Evolutionary conservation across 1,284 basidiomycete species (phyloP).

Genomic region (Cutaneotrichosporon sp.): DNA sequence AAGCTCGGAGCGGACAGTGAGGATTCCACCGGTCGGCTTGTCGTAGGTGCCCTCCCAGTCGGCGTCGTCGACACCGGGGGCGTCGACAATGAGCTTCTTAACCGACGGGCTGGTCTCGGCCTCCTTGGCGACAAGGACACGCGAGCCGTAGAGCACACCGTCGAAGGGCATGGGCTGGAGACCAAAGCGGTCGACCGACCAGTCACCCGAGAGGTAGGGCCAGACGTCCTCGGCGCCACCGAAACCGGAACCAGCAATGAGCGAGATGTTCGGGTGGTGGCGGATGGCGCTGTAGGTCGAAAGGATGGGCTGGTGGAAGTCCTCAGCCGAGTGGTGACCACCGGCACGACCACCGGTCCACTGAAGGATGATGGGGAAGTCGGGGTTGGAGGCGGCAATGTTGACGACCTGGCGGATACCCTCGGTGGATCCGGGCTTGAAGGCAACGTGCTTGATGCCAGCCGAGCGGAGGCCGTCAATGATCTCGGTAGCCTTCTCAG

Average conservation of each 20-base stretch:
- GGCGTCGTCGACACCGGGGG: slow-evolving; percentile 83
- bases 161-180: slow-evolving; percentile 98
- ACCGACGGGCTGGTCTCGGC: slow-evolving; percentile 90
- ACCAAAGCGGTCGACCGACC: slow-evolving; percentile 75
- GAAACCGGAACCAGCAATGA: slow-evolving; percentile 95
- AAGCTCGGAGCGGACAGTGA: slow-evolving; percentile 95
- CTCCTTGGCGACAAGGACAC: slow-evolving; percentile 98
- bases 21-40: slow-evolving; percentile 89
- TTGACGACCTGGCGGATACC: slow-evolving; percentile 95
- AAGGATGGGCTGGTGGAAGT: slow-evolving; percentile 95
- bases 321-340: slow-evolving; percentile 96
- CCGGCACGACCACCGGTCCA: slow-evolving; percentile 99
- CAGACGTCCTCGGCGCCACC: slow-evolving; percentile 92
- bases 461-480: slow-evolving; percentile 68
- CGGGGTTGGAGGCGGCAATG: slow-evolving; percentile 89
- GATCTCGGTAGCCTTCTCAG: slow-evolving; percentile 91
- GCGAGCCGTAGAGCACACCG: slow-evolving; percentile 89
- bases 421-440: slow-evolving; percentile 96
- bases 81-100: slow-evolving; percentile 93
- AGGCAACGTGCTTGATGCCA: slow-evolving; percentile 90
- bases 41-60: slow-evolving; percentile 94
- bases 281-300: slow-evolving; percentile 86
- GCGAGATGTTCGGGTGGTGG: slow-evolving; percentile 77
- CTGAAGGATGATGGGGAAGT: slow-evolving; percentile 96
- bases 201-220: slow-evolving; percentile 95